phyloP scores from a whole-genome alignment of 2,329 filamentous ascomycete genomes.

The Aspergillus aculeatus region DNA sequence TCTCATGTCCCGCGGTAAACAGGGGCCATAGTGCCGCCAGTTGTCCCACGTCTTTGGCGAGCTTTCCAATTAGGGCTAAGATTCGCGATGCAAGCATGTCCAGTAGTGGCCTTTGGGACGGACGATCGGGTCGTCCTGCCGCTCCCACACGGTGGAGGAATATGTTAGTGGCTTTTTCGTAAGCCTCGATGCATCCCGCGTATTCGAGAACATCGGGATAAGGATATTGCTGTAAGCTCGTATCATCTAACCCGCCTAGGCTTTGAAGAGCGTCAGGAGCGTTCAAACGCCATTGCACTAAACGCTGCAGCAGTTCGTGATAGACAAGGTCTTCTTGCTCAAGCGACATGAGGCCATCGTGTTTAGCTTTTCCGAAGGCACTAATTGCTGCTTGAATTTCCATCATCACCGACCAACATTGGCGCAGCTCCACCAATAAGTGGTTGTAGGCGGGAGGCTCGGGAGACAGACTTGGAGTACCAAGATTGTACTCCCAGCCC shows the following conservation, averaged over 20 bases:
- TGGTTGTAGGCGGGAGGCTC: conserved; percentile 22
- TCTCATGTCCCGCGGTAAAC: conserved; percentile 36
- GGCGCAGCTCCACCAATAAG: conserved; percentile 27
- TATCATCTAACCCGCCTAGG: conserved; percentile 29
- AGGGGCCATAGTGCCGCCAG: conserved; percentile 36
- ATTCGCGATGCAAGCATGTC: conserved; percentile 33
- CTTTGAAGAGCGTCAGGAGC: conserved; percentile 29
- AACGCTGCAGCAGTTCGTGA: conserved; percentile 27
- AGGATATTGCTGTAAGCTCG: conserved; percentile 26
- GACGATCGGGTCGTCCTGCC: conserved; percentile 29
- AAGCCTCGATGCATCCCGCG: conserved; percentile 37
- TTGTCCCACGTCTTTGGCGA: conserved; percentile 36
- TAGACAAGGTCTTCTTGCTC: conserved; percentile 33
- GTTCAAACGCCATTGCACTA: conserved; percentile 31
- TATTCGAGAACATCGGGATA: conserved; percentile 35
- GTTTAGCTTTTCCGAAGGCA: conserved; percentile 33
- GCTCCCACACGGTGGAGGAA: conserved; percentile 35
- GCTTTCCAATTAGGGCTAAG: conserved; percentile 28
- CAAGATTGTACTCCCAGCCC: conserved; percentile 40
- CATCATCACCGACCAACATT: conserved; percentile 36
- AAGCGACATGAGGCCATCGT: conserved; percentile 25
- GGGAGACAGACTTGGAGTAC: conserved; percentile 30
- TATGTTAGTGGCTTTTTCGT: conserved; percentile 38
- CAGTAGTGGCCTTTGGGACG: conserved; percentile 25
- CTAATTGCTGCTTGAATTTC: conserved; percentile 35